phyloP scores from a whole-genome alignment of 805 yeast species.

The Teunomyces barrocoloradensis region DNA sequence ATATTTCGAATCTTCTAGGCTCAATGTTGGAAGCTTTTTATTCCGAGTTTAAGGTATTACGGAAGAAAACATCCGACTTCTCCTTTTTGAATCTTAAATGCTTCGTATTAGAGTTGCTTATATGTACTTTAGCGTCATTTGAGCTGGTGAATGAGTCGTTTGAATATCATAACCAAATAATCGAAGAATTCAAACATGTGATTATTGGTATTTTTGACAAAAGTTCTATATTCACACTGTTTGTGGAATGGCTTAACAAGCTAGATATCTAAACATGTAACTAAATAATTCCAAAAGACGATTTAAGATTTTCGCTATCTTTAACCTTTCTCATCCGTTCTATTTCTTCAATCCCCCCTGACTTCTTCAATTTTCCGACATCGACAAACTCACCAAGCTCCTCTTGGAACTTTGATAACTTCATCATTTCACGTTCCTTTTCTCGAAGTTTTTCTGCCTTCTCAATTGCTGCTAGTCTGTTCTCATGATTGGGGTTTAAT shows the following conservation, averaged over 20 bases:
- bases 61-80: constrained; percentile 4
- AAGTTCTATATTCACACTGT: background rate
- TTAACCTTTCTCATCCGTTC: constrained; percentile 66
- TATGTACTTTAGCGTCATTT: background rate
- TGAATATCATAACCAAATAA: constrained; percentile 7
- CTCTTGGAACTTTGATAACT: constrained; percentile 68
- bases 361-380: constrained; percentile 67
- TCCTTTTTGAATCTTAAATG: background rate
- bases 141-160: constrained; percentile 1
- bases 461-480: constrained; percentile 82
- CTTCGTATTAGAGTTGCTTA: background rate
- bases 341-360: constrained; percentile 88
- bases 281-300: constrained; percentile 31
- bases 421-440: constrained; percentile 59
- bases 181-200: constrained; percentile 7
- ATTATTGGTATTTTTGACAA: background rate
- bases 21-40: constrained; percentile 11
- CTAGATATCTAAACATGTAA: background rate
- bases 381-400: constrained; percentile 85
- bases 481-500: constrained; percentile 78
- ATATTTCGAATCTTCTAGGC: constrained; percentile 9
- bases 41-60: constrained; percentile 4
- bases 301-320: constrained; percentile 69
- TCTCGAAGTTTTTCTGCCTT: constrained; percentile 81
- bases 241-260: constrained; percentile 6